These are phyloP conservation scores for Trichosporon inkin DNA, from an alignment of 1,284 basidiomycete species.

Conservation along the genomic window DNA sequence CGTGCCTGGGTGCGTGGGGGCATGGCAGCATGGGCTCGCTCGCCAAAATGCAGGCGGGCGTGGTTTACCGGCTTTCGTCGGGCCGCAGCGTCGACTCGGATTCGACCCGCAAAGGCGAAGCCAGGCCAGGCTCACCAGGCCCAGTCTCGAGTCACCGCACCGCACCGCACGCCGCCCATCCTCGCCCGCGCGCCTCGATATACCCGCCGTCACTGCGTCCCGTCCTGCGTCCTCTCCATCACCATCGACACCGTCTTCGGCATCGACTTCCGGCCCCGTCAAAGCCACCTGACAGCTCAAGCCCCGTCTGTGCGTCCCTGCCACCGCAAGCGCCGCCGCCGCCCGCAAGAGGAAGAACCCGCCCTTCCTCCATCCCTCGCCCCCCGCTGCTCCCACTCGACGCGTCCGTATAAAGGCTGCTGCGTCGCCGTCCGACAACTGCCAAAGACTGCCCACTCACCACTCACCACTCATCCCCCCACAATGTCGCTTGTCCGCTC, in stretches of 20 bases:
- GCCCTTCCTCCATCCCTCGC: neutral
- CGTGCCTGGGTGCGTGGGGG: too few relatives aligned
- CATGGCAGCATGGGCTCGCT: neutral
- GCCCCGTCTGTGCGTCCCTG: conserved; percentile 2
- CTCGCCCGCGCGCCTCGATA: neutral
- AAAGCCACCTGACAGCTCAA: neutral
- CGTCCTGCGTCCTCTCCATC: neutral
- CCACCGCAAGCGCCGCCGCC: neutral
- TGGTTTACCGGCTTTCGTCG: conserved; percentile 6
- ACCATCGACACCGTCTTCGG: neutral
- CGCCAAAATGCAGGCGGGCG: conserved; percentile 6
- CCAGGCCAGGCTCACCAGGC: too few relatives aligned
- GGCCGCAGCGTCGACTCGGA: neutral
- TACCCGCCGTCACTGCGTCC: neutral
- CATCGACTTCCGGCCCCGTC: neutral
- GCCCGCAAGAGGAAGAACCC: neutral
- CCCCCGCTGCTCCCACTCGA: neutral
- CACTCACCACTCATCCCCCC: conserved; percentile 56
- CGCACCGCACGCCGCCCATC: neutral
- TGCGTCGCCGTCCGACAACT: conserved; percentile 3
- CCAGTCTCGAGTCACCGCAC: neutral
- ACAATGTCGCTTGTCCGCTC: conserved; percentile 15
- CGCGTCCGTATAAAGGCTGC: conserved; percentile 2
- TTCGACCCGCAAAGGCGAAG: neutral
- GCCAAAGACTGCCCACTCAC: conserved; percentile 61